Conservation (phyloP, 2,329 filamentous ascomycete species). For the Cladosporium sp. region DNA sequence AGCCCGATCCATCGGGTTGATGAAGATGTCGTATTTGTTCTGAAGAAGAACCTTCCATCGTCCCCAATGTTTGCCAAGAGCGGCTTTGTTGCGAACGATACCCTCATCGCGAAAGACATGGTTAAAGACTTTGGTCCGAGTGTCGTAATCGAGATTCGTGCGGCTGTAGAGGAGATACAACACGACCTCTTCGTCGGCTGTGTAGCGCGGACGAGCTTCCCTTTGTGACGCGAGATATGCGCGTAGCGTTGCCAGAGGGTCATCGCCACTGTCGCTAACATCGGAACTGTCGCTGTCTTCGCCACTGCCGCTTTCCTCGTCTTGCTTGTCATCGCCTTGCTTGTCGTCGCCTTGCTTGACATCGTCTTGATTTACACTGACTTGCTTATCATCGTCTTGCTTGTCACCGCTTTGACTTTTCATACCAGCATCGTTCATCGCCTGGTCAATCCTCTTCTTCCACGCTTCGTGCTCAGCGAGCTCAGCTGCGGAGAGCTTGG, state of each 20-base stretch:
- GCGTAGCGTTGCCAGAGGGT: background rate
- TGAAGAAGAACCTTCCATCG: background rate
- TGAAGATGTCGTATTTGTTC: background rate
- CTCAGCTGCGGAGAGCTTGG: background rate
- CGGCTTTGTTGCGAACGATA: background rate
- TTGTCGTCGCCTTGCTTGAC: too few relatives aligned
- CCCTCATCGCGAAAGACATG: background rate
- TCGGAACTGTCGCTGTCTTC: too few relatives aligned
- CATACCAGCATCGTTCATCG: background rate
- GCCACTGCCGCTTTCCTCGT: too few relatives aligned
- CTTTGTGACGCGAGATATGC: too few relatives aligned
- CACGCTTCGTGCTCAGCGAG: background rate
- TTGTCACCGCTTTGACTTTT: background rate
- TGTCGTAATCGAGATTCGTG: background rate
- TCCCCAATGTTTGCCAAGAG: background rate
- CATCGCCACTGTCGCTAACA: background rate
- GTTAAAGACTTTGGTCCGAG: background rate
- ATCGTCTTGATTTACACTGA: too few relatives aligned
- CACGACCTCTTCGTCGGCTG: background rate
- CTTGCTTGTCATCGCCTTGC: too few relatives aligned
- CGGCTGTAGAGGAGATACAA: background rate
- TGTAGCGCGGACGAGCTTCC: background rate
- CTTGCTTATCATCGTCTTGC: background rate
- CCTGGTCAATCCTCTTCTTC: background rate
- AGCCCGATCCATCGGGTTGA: background rate